These are phyloP conservation scores for Microstegium vimineum DNA, from an alignment of 176 grass and related monocot species.

Conservation along the genomic window DNA sequence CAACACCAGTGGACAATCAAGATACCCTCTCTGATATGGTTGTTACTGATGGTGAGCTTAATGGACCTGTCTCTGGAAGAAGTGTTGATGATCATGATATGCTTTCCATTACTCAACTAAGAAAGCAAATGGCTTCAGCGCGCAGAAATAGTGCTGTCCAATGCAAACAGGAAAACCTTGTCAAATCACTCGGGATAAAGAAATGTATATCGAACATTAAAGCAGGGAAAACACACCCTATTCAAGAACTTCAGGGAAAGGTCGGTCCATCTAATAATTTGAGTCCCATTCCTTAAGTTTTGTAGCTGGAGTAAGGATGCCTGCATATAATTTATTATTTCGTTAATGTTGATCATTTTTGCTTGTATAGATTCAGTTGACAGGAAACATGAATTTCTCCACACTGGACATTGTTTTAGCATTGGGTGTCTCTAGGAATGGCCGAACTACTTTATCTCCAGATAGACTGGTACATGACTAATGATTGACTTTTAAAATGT, in stretches of 20 bases:
- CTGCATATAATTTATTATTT: slow-evolving; percentile 9
- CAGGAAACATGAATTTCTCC: neutral
- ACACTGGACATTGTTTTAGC: slow-evolving; percentile 34
- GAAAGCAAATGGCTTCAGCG: slow-evolving; percentile 12
- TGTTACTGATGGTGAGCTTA: slow-evolving; percentile 22
- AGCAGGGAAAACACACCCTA: neutral
- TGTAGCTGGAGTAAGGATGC: neutral
- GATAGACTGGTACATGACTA: slow-evolving; percentile 10
- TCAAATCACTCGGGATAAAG: slow-evolving; percentile 17
- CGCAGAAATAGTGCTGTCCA: slow-evolving; percentile 4
- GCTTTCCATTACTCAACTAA: neutral
- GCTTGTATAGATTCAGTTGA: slow-evolving; percentile 21
- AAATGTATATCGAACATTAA: slow-evolving; percentile 8
- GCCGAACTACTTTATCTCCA: neutral
- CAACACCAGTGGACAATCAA: slow-evolving; percentile 1
- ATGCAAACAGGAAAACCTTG: neutral
- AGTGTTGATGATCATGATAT: slow-evolving; percentile 10
- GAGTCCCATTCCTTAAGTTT: neutral
- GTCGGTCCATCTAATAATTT: slow-evolving; percentile 16
- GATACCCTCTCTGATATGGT: slow-evolving; percentile 14
- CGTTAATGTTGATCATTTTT: neutral
- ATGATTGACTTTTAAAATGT: neutral
- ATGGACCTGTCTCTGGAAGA: neutral
- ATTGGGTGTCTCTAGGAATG: neutral
- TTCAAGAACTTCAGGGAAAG: slow-evolving; percentile 23